Evolutionary conservation across 2,329 filamentous ascomycete genomes (phyloP), one percentile per base, ranked within the genome.

Genomic region (Berkeleyomyces basicola): DNA sequence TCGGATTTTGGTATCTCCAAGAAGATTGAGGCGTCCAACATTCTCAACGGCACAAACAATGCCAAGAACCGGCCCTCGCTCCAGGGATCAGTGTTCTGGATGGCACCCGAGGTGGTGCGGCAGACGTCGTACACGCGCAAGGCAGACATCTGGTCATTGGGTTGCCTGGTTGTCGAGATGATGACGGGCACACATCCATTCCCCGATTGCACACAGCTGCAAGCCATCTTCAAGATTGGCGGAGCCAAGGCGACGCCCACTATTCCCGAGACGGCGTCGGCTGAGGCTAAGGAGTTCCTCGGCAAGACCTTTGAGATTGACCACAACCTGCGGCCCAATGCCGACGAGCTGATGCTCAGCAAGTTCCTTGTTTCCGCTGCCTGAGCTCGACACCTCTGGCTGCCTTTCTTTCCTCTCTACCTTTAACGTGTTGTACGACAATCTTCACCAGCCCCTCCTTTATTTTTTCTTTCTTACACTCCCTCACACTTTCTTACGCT

Each of bases 1-100:
- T 97, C 92, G 7, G 93, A 99, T 78, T 99, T 99, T 69, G 93
- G 93, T 71, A 97, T 99, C 71, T 95, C 88, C 65, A 99, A 99
- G 79, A 95, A 95, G 72, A 87, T 97, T 47, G 92, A 97, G 74
- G 90, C 90, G 11, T 86, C 89, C 63, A 93, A 91, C 65, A 82
- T 96, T 53, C 82, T 95, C 57, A 84, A 73, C 70, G 85, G 79
- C 68, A 85, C 78, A 70, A 82, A 79, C 70, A 85, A 84, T 73
- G 84, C 81, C 73, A 85, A 83, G 72, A 79, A 87, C 69, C 78
- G 84, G 4, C 83, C 84, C 2, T 97, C 92, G 1, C 82, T 99
- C 3, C 93, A 99, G 73, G 93, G 93, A 11, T 96, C 90, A 36
- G 93, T 99, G 61, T 99, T 96, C 76, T 99, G 93, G 93, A 99